Base-by-base conservation (phyloP, 2,329 filamentous ascomycete species). In the Venturiaceae sp. region DNA sequence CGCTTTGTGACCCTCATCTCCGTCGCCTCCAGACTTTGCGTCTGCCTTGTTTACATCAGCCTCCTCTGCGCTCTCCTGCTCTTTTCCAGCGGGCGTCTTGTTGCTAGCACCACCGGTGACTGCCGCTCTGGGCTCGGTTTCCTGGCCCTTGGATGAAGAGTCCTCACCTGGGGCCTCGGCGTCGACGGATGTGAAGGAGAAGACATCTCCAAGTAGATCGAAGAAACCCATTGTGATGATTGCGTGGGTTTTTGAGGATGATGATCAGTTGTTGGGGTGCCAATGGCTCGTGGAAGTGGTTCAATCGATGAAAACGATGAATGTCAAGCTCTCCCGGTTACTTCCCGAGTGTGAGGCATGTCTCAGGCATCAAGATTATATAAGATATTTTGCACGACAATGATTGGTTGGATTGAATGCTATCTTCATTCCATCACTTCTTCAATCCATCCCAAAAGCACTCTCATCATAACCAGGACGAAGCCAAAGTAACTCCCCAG, bases 171-270 rank as follows among this genome's bases (percentile, higher is more conserved):
- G 72, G 62, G 72, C 74, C 69, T 77, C 75, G 67, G 76, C 73
- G 65, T 75, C 68, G 62, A 71, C 67, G 56, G 71, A 70, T 58
- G 70, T 71, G 65, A 70, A 74, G 76, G 79, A 83, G 77, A 79
- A 83, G 77, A 80, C 74, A 72, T 84, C 82, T 73, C 78, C 76
- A 75, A 85, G 79, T 74, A 83, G 81, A 71, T 85, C 81, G 72
- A 81, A 77, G 75, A 85, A 75, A 72, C 82, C 81, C 83, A 86
- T 86, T 69, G 63, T 74, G 70, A 67, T 69, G 69, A 68, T 66
- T 64, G 62, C 64, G 65, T 66, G 66, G 64, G 64, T 65, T 63
- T 63, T 63, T 63, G 58, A 30, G 26, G 37, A 41, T 21, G 34
- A 21, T 56, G 54, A 62, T 62, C 5, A 53, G 14, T 57, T 60